Percentiles rank a stretch among this genome's conserved stretches.
Conservation (phyloP, 495 filamentous ascomycete genomes). For the Bathelium albidoporum region DNA sequence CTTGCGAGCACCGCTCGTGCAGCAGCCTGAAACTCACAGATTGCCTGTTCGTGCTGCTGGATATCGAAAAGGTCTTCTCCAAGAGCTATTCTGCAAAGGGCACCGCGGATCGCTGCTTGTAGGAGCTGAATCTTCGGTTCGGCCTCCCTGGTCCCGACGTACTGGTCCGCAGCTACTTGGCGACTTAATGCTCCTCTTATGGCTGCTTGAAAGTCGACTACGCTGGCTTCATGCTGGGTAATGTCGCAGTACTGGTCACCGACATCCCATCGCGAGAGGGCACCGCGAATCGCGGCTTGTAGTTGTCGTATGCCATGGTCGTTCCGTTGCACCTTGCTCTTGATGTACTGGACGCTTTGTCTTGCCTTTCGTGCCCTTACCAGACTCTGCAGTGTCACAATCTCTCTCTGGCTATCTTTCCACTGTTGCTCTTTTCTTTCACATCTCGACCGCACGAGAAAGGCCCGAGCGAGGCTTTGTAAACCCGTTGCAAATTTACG, state of each 20-base stretch:
- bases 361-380: slow-evolving; percentile 69
- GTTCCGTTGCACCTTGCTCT: slow-evolving; percentile 48
- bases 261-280: slow-evolving; percentile 27
- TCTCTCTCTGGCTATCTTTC: slow-evolving; percentile 57
- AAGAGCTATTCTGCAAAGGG: slow-evolving; percentile 25
- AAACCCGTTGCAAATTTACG: slow-evolving; percentile 60
- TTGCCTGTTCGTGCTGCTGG: not conserved
- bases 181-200: slow-evolving; percentile 51
- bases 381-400: slow-evolving; percentile 75
- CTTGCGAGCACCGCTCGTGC: not conserved
- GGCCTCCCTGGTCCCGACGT: slow-evolving; percentile 37
- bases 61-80: not conserved
- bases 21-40: not conserved
- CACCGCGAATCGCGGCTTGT: slow-evolving; percentile 39
- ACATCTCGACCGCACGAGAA: slow-evolving; percentile 57
- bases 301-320: slow-evolving; percentile 47
- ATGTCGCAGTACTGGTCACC: slow-evolving; percentile 29
- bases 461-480: slow-evolving; percentile 73
- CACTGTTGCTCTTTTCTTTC: slow-evolving; percentile 53
- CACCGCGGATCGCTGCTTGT: slow-evolving; percentile 51
- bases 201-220: slow-evolving; percentile 60
- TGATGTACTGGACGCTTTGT: slow-evolving; percentile 53
- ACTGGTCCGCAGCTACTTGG: slow-evolving; percentile 36
- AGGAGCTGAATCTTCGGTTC: slow-evolving; percentile 47
- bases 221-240: slow-evolving; percentile 34